Evolutionary conservation across 768 basidiomycete genomes (phyloP).

Genomic region (Phylloporus scabripes): DNA sequence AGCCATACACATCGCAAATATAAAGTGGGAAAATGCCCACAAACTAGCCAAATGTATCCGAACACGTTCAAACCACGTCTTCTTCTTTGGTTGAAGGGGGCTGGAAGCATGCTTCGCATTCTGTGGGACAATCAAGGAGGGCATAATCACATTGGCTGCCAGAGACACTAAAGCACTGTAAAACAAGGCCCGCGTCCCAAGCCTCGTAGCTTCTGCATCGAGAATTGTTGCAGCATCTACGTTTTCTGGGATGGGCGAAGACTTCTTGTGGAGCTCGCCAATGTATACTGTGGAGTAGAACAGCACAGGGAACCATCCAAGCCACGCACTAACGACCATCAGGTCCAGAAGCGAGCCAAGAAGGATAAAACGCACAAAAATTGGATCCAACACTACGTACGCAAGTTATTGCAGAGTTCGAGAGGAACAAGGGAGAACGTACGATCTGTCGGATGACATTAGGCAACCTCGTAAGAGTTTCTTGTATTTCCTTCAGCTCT

Average conservation of each 20-base stretch:
- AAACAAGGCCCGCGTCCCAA: constrained; percentile 81
- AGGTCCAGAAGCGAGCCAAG: background rate
- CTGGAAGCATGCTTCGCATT: constrained; percentile 9
- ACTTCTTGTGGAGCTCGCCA: constrained; percentile 73
- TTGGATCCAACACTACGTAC: constrained; percentile 62
- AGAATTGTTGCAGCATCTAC: constrained; percentile 33
- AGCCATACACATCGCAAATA: constrained; percentile 75
- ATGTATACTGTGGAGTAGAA: constrained; percentile 88
- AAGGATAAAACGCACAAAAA: constrained; percentile 56
- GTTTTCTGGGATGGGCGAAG: constrained; percentile 31
- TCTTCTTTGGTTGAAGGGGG: constrained; percentile 15
- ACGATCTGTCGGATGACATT: constrained; percentile 76
- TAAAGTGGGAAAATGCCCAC: constrained; percentile 73
- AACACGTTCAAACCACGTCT: constrained; percentile 36
- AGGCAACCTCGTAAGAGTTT: constrained; percentile 64
- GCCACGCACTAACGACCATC: constrained; percentile 54
- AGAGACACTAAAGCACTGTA: constrained; percentile 69
- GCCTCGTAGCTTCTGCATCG: constrained; percentile 68
- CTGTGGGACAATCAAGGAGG: constrained; percentile 47
- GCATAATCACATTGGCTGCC: constrained; percentile 60
- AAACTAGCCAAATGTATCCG: constrained; percentile 61
- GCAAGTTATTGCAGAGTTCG: constrained; percentile 5
- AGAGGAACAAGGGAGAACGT: constrained; percentile 28
- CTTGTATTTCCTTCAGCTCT: constrained; percentile 65
- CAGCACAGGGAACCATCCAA: constrained; percentile 90